Conservation (phyloP, 129 eudicot genomes). For the Kitagawia praeruptora region DNA sequence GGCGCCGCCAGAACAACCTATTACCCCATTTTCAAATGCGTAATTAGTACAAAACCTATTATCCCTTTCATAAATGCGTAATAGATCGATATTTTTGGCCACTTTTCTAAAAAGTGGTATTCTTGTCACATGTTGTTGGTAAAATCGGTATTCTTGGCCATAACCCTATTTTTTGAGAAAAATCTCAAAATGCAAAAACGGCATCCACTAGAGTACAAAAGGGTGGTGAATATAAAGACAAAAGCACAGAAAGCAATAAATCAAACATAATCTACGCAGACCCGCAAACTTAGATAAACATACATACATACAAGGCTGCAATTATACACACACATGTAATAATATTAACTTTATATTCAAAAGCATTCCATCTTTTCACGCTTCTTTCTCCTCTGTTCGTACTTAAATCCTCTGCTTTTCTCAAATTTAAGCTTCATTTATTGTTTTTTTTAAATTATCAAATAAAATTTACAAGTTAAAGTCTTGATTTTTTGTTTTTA, state of each 20-base stretch:
- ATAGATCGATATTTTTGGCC: too few relatives aligned
- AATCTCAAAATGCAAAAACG: too few relatives aligned
- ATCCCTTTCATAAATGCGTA: too few relatives aligned
- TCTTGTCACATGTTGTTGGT: too few relatives aligned
- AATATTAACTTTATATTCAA: background rate
- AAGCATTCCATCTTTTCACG: conserved; percentile 1
- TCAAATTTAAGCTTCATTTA: background rate
- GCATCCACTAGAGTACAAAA: background rate
- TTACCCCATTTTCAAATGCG: too few relatives aligned
- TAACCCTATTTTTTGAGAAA: too few relatives aligned
- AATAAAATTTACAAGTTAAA: conserved; percentile 8
- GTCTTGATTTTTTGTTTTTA: background rate
- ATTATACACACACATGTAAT: background rate
- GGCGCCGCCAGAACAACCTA: too few relatives aligned
- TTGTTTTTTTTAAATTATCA: background rate
- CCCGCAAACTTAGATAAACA: background rate
- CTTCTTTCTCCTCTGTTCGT: background rate
- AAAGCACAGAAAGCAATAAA: conserved; percentile 6
- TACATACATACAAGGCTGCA: background rate
- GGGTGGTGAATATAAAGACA: background rate
- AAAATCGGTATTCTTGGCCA: too few relatives aligned
- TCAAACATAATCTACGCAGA: background rate
- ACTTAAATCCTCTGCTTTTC: background rate
- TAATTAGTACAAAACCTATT: too few relatives aligned
- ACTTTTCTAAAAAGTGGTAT: too few relatives aligned